A percentile compares a stretch with the other conserved stretches of the same genome.
phyloP scores from a whole-genome alignment of 805 yeast species.

The Metschnikowia lunata region DNA sequence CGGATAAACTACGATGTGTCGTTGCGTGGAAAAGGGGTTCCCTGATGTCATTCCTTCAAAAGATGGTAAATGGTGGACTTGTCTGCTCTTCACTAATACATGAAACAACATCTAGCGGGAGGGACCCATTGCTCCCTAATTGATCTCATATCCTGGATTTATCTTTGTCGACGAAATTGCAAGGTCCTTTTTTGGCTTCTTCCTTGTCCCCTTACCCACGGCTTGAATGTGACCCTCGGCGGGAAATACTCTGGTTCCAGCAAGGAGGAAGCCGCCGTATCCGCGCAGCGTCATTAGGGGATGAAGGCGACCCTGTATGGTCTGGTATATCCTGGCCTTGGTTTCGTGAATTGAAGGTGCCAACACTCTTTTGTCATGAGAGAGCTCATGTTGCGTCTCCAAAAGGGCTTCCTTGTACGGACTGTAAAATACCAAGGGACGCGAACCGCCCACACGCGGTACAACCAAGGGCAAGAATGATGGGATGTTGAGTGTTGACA shows the following conservation, averaged over 20 bases:
- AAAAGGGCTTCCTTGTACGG: conserved; percentile 78
- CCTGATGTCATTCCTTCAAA: conserved; percentile 6
- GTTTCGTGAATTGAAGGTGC: conserved; percentile 84
- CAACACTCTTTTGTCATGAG: conserved; percentile 63
- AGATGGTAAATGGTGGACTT: conserved; percentile 4
- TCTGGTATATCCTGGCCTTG: conserved; percentile 81
- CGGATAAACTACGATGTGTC: conserved; percentile 53
- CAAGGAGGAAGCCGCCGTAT: conserved; percentile 83
- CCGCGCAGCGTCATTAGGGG: conserved; percentile 93
- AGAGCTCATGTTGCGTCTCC: conserved; percentile 65
- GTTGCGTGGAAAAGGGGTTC: conserved; percentile 50
- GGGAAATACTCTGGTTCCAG: conserved; percentile 78
- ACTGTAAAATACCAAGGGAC: conserved; percentile 79
- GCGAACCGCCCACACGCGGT: conserved; percentile 71
- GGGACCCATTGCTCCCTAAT: too few relatives aligned
- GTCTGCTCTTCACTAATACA: not conserved
- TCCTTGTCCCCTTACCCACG: conserved; percentile 59
- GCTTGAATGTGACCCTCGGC: conserved; percentile 53
- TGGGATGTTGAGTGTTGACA: conserved; percentile 67
- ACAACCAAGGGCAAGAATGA: conserved; percentile 59
- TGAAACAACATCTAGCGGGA: not conserved
- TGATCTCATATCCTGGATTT: not conserved
- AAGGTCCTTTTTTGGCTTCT: conserved; percentile 25
- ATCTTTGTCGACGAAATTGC: not conserved
- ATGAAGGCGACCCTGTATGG: conserved; percentile 89